These are phyloP conservation scores for Lepiota venenata DNA, from an alignment of 768 basidiomycete genomes.

Conservation along the genomic window DNA sequence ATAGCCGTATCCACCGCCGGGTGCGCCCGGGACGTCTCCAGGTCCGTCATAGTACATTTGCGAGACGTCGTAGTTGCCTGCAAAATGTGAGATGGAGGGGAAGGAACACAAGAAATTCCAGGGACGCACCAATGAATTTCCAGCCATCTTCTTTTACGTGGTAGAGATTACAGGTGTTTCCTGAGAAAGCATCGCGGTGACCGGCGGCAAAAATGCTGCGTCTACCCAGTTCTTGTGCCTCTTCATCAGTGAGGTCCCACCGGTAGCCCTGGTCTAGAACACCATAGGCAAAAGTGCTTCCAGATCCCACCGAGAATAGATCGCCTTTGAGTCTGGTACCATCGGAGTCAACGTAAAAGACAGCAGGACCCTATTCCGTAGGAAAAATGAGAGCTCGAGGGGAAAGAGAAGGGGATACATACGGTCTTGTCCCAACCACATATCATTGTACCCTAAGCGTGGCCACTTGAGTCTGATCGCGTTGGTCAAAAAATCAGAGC, in stretches of 20 bases:
- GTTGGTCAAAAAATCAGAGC: background rate
- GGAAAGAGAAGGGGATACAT: background rate
- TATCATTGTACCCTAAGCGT: conserved; percentile 91
- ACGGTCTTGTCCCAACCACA: conserved; percentile 98
- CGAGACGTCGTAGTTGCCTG: conserved; percentile 91
- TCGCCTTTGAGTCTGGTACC: conserved; percentile 94
- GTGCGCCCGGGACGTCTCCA: conserved; percentile 59
- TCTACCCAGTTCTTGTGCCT: conserved; percentile 91
- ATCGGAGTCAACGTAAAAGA: conserved; percentile 98
- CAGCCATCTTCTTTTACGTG: conserved; percentile 95
- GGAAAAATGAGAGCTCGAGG: conserved; percentile 23
- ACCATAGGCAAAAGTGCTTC: conserved; percentile 98
- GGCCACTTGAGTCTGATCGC: background rate
- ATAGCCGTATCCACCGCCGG: conserved; percentile 77
- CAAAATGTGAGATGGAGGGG: conserved; percentile 11
- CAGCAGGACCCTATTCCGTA: conserved; percentile 62
- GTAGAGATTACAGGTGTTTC: conserved; percentile 94
- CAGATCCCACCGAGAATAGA: conserved; percentile 98
- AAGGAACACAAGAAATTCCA: background rate
- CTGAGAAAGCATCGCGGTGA: conserved; percentile 94
- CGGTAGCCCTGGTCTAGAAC: conserved; percentile 93
- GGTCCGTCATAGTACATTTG: conserved; percentile 91
- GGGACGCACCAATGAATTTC: conserved; percentile 83
- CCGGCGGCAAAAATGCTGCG: conserved; percentile 96
- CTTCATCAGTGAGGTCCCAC: conserved; percentile 91